Conservation (phyloP, 331 rosid species). For the Pyrus hybrid region DNA sequence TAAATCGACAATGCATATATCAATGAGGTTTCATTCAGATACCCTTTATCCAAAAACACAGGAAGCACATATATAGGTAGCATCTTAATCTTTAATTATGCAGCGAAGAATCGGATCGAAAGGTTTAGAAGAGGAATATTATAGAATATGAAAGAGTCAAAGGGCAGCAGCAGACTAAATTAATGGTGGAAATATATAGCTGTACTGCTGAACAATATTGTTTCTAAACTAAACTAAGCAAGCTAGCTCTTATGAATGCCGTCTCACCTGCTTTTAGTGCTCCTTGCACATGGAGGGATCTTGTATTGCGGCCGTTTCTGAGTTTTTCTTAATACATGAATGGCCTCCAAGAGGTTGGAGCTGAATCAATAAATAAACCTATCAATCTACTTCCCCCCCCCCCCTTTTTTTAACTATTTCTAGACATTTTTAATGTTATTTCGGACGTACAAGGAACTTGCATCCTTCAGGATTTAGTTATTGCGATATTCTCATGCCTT, state of each 20-base stretch:
- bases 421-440: background rate
- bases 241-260: slow-evolving; percentile 10
- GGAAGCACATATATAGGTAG: background rate
- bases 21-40: no score
- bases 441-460: slow-evolving; percentile 28
- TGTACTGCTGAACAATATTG: no score
- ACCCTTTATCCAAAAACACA: background rate
- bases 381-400: slow-evolving; percentile 30
- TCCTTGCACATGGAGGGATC: slow-evolving; percentile 74
- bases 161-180: background rate
- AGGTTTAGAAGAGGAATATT: background rate
- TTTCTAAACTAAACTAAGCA: no score
- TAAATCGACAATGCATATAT: no score
- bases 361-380: slow-evolving; percentile 29
- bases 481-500: slow-evolving; percentile 17
- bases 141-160: background rate
- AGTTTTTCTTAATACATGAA: slow-evolving; percentile 22
- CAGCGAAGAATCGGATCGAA: background rate
- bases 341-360: slow-evolving; percentile 47
- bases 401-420: background rate
- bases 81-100: slow-evolving; percentile 1
- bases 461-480: slow-evolving; percentile 12
- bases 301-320: slow-evolving; percentile 24
- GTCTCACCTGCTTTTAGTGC: slow-evolving; percentile 39
- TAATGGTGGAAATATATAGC: background rate